Evolutionary conservation across 2,329 filamentous ascomycete genomes (phyloP).

Genomic region (Lecanoromycetidae sp.): DNA sequence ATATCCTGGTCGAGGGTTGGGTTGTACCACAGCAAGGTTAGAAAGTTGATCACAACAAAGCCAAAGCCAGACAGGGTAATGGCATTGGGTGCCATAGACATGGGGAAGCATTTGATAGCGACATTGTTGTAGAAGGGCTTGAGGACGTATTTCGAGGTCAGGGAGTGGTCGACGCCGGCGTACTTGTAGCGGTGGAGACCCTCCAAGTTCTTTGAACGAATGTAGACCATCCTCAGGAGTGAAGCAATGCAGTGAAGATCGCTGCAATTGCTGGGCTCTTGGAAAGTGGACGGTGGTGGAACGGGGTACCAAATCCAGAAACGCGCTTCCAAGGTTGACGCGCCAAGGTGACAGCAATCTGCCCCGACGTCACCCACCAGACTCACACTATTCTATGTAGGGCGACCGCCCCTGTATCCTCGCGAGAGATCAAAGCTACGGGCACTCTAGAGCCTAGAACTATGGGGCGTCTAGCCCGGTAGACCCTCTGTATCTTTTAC

Average conservation of each 20-base stretch:
- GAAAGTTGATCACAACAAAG: conserved; percentile 78
- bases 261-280: too few relatives aligned
- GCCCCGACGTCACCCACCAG: too few relatives aligned
- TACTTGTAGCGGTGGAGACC: conserved; percentile 94
- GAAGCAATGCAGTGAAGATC: background rate
- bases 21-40: conserved; percentile 91
- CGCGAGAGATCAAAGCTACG: too few relatives aligned
- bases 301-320: too few relatives aligned
- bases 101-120: conserved; percentile 87
- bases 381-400: too few relatives aligned
- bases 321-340: too few relatives aligned
- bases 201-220: conserved; percentile 78
- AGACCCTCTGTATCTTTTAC: too few relatives aligned
- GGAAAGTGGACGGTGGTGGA: too few relatives aligned
- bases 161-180: conserved; percentile 76
- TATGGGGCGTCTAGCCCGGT: too few relatives aligned
- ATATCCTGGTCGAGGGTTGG: conserved; percentile 90
- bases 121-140: conserved; percentile 96
- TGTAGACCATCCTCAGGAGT: conserved; percentile 68
- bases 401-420: too few relatives aligned
- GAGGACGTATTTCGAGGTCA: conserved; percentile 81
- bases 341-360: too few relatives aligned
- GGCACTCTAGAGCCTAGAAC: too few relatives aligned
- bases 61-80: conserved; percentile 85
- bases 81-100: conserved; percentile 62